A percentile compares a stretch with the other conserved stretches of the same genome.
Conservation (phyloP, 768 basidiomycete species). For the Sporobolomyces pararoseus region DNA sequence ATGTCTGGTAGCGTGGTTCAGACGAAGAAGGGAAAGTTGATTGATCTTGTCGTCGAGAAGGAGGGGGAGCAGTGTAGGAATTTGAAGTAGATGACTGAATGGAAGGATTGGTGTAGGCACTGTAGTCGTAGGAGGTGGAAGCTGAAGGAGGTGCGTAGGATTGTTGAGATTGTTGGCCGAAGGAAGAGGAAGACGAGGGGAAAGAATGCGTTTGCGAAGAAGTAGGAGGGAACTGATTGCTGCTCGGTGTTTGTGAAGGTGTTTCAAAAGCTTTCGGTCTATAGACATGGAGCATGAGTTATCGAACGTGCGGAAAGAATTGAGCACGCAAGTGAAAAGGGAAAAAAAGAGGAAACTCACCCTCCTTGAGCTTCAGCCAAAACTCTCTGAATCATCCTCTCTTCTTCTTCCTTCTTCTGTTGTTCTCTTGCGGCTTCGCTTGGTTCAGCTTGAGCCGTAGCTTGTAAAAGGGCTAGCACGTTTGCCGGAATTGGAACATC, state of each 20-base stretch:
- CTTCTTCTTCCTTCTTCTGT: constrained; percentile 1
- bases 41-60: too few species aligned
- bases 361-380: constrained; percentile 25
- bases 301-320: not conserved
- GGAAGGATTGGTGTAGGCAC: too few species aligned
- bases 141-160: too few species aligned
- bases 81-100: too few species aligned
- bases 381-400: constrained; percentile 24
- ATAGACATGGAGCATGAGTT: not conserved
- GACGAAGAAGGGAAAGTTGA: too few species aligned
- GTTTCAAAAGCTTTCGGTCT: not conserved
- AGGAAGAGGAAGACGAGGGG: not conserved
- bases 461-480: constrained; percentile 36
- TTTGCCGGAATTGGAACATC: constrained; percentile 21
- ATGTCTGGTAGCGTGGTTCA: too few species aligned
- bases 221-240: not conserved
- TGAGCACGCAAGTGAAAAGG: not conserved
- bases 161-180: not conserved
- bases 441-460: not conserved
- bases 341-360: not conserved
- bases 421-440: constrained; percentile 14
- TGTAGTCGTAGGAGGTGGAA: too few species aligned
- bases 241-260: not conserved
- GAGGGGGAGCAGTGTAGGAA: too few species aligned
- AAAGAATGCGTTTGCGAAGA: not conserved